phyloP scores from a whole-genome alignment of 1,284 basidiomycete genomes.

The Pisolithus thermaeus region DNA sequence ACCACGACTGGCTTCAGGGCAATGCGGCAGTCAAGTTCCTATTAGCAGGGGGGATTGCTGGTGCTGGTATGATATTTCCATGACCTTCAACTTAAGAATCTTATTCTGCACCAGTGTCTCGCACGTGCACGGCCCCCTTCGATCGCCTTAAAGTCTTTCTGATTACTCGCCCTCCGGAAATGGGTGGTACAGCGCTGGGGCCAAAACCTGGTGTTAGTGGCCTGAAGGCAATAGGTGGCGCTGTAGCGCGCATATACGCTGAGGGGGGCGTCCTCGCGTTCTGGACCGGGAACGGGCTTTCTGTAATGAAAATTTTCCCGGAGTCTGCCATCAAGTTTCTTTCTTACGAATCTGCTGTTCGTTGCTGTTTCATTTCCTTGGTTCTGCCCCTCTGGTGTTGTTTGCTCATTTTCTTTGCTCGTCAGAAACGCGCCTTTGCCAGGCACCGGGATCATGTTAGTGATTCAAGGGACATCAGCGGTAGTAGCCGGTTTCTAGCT shows the following conservation, averaged over 20 bases:
- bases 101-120: slow-evolving; percentile 57
- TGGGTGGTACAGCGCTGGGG: slow-evolving; percentile 47
- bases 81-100: slow-evolving; percentile 8
- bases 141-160: slow-evolving; percentile 97
- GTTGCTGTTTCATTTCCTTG: slow-evolving; percentile 26
- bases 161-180: slow-evolving; percentile 78
- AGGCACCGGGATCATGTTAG: slow-evolving; percentile 88
- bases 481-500: slow-evolving; percentile 87
- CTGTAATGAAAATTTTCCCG: slow-evolving; percentile 90
- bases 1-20: slow-evolving; percentile 61
- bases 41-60: slow-evolving; percentile 90
- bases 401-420: slow-evolving; percentile 13
- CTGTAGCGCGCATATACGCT: slow-evolving; percentile 74
- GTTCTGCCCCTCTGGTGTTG: slow-evolving; percentile 1
- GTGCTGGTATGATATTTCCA: slow-evolving; percentile 59
- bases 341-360: slow-evolving; percentile 86
- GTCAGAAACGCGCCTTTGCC: slow-evolving; percentile 89
- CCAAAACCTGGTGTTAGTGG: slow-evolving; percentile 50
- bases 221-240: slow-evolving; percentile 63
- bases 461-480: slow-evolving; percentile 87
- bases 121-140: slow-evolving; percentile 96
- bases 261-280: slow-evolving; percentile 89
- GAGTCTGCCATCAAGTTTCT: slow-evolving; percentile 99
- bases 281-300: slow-evolving; percentile 86
- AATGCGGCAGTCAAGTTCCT: slow-evolving; percentile 84